A percentile compares a stretch with the other conserved stretches of the same genome.
Evolutionary conservation across 2,329 filamentous ascomycete species (phyloP).

Genomic region (Cadophora malorum): DNA sequence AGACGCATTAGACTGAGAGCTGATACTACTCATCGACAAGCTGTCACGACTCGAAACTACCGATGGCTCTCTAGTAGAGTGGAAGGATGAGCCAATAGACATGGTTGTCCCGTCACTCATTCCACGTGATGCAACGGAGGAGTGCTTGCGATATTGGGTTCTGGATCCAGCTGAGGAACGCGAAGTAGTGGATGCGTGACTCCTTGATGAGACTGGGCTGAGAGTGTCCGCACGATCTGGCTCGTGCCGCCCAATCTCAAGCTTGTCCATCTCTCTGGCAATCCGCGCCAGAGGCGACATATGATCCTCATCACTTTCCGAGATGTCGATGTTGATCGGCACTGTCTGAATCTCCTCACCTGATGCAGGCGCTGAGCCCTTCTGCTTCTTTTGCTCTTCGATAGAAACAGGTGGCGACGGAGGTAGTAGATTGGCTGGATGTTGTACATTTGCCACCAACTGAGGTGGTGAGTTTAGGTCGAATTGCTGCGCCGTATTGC

Average conservation of each 20-base stretch:
- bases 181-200: slow-evolving; percentile 51
- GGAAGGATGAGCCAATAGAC: slow-evolving; percentile 67
- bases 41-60: slow-evolving; percentile 53
- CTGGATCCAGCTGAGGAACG: slow-evolving; percentile 62
- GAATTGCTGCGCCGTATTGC: slow-evolving; percentile 93
- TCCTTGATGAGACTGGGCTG: slow-evolving; percentile 46
- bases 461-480: slow-evolving; percentile 83
- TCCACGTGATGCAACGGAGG: slow-evolving; percentile 59
- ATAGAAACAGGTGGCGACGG: slow-evolving; percentile 84
- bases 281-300: slow-evolving; percentile 79
- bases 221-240: slow-evolving; percentile 43
- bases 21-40: slow-evolving; percentile 61
- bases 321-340: slow-evolving; percentile 63
- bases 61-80: slow-evolving; percentile 43
- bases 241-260: slow-evolving; percentile 40
- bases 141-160: slow-evolving; percentile 51
- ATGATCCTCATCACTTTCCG: slow-evolving; percentile 78
- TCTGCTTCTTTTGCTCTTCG: slow-evolving; percentile 66
- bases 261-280: slow-evolving; percentile 68
- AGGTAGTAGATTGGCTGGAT: slow-evolving; percentile 78
- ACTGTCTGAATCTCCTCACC: slow-evolving; percentile 53
- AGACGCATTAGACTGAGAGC: slow-evolving; percentile 47
- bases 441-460: slow-evolving; percentile 87
- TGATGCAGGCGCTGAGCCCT: slow-evolving; percentile 31
- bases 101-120: slow-evolving; percentile 72